A percentile compares a stretch with the other conserved stretches of the same genome.
phyloP scores from a whole-genome alignment of 305 asterid species.

The Fraxinus xanthoxyloides region DNA sequence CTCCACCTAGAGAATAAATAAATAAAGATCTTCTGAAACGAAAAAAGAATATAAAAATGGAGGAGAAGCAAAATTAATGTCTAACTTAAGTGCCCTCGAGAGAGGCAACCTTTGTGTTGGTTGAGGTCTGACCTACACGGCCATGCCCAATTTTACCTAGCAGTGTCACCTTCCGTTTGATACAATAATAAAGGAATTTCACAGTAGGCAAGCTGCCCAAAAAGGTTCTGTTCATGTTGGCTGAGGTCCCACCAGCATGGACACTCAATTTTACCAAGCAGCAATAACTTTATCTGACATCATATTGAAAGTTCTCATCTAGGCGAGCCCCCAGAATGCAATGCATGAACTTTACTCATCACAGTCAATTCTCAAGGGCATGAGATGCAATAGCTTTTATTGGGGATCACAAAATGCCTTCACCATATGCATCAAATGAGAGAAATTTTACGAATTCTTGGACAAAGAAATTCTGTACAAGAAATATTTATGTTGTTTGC shows the following conservation, averaged over 20 bases:
- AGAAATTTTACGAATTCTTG: constrained; percentile 13
- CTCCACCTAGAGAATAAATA: neutral
- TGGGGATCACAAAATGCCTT: neutral
- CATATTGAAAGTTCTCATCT: neutral
- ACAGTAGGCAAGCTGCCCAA: neutral
- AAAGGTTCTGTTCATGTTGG: neutral
- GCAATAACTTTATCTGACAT: neutral
- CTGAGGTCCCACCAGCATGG: neutral
- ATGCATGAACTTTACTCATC: neutral
- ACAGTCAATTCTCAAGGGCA: neutral
- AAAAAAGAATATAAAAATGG: neutral
- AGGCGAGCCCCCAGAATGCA: neutral
- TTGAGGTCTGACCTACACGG: constrained; percentile 14
- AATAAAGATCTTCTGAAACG: neutral
- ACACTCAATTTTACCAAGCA: neutral
- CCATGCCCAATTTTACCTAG: neutral
- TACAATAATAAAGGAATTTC: neutral
- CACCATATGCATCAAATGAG: constrained; percentile 6
- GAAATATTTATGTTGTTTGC: constrained; percentile 21
- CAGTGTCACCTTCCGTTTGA: neutral
- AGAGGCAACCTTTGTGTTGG: neutral
- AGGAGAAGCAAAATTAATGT: neutral
- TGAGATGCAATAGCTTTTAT: neutral
- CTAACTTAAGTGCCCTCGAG: neutral
- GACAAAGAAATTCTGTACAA: constrained; percentile 14